A percentile compares a stretch with the other conserved stretches of the same genome.
Conservation (phyloP, 805 yeast genomes). For the Komagataella phaffii region DNA sequence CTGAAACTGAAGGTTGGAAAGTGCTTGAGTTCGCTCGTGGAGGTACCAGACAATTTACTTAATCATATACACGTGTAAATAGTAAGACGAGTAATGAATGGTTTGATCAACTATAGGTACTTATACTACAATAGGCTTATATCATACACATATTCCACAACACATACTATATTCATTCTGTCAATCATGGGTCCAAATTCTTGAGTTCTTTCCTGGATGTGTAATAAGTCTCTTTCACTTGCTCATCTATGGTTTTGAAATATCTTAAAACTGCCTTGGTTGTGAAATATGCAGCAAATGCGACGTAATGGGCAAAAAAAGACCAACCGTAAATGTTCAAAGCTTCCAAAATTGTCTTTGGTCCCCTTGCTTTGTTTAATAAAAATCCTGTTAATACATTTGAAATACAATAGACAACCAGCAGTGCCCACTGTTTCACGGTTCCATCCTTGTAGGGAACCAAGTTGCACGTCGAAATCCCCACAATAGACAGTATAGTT, state of each 20-base stretch:
- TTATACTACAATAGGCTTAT: too few relatives aligned
- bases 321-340: not conserved
- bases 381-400: not conserved
- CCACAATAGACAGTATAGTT: not conserved
- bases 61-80: constrained; percentile 4
- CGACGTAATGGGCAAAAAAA: not conserved
- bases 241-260: not conserved
- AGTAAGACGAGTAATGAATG: not conserved
- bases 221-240: not conserved
- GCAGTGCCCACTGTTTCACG: not conserved
- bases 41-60: constrained; percentile 73
- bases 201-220: not conserved
- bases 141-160: not conserved
- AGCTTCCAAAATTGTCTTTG: not conserved
- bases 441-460: not conserved
- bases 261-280: not conserved
- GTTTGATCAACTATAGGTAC: not conserved
- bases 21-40: constrained; percentile 90
- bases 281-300: not conserved
- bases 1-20: constrained; percentile 95
- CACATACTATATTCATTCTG: not conserved
- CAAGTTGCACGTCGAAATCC: not conserved
- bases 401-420: not conserved
- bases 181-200: not conserved
- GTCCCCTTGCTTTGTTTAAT: not conserved